Conservation (phyloP, 2,329 filamentous ascomycete species). For the Hirsutella minnesotensis region DNA sequence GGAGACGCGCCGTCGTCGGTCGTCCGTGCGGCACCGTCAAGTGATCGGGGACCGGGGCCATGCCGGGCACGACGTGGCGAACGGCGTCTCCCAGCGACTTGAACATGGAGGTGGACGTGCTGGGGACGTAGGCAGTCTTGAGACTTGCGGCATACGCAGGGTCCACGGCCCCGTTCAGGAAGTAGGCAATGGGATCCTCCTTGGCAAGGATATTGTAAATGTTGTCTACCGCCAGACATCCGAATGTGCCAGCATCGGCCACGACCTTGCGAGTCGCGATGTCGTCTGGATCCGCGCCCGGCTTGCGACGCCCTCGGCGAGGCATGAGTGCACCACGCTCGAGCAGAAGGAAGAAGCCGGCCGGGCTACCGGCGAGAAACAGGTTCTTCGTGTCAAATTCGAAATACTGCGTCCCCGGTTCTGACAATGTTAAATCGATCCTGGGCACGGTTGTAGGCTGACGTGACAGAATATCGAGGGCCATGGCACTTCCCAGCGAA, state of each 20-base stretch:
- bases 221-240: constrained; percentile 88
- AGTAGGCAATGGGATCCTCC: constrained; percentile 72
- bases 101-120: constrained; percentile 52
- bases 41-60: constrained; percentile 18
- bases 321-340: constrained; percentile 64
- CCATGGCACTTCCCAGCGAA: constrained; percentile 89
- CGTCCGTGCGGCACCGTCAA: constrained; percentile 20
- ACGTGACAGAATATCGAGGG: constrained; percentile 77
- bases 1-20: constrained; percentile 33
- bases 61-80: constrained; percentile 47
- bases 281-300: constrained; percentile 57
- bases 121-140: constrained; percentile 69
- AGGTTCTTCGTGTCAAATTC: constrained; percentile 87
- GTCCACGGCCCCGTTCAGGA: constrained; percentile 85
- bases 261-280: constrained; percentile 46
- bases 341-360: constrained; percentile 83
- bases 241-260: constrained; percentile 71
- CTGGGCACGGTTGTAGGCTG: constrained; percentile 64
- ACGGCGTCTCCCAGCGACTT: constrained; percentile 52
- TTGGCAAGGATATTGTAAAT: constrained; percentile 81
- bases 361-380: constrained; percentile 82
- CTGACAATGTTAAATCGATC: constrained; percentile 27
- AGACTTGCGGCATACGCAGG: constrained; percentile 64
- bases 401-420: constrained; percentile 49
- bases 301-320: constrained; percentile 63